Evolutionary conservation across 1,284 basidiomycete genomes (phyloP), one percentile per base, ranked within the genome.

Genomic region (Boletus smithii): DNA sequence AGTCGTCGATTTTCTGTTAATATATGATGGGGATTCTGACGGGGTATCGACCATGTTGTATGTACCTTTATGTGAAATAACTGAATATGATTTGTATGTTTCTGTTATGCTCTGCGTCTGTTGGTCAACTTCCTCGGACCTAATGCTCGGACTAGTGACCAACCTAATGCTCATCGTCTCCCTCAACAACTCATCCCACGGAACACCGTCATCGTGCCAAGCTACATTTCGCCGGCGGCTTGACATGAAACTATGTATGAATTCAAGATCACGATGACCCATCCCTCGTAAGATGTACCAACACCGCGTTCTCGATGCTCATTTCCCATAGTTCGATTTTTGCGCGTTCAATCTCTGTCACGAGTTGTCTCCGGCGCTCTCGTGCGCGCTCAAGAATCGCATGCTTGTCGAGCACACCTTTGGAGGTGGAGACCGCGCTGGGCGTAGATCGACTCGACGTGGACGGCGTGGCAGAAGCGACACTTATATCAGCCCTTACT

Each of bases 241-340:
- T 31, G 14, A 10, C 16, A 33, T 14, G 17, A 22, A 18, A 24
- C 2, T 17, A 5, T 14, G 24, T 18, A 24, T 9, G 6, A n/a
- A 17, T 13, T 33, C 23, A 38, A 30, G 39, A 20, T 53, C 9
- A 44, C 22, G 34, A 43, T n/a, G 46, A 42, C 10, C 26, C 35
- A 18, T 76, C 70, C 62, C 73, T 74, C 47, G 57, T 66, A 42
- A 87, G 57, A 51, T 79, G 73, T 27, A 75, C 70, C 57, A 89
- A 69, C 48, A 79, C 81, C 24, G 81, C 84, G 55, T 84, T 79
- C 66, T 89, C 86, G 45, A 89, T 75, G 35, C 81, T 83, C 41
- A 76, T 76, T 66, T 87, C 83, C 86, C 86, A 88, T 42, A 86
- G 64, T 58, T 83, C 79, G 18, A 78, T 70, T 59, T 82, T 81